phyloP scores from a whole-genome alignment of 2,329 filamentous ascomycete genomes.

The Neonectria magnoliae region DNA sequence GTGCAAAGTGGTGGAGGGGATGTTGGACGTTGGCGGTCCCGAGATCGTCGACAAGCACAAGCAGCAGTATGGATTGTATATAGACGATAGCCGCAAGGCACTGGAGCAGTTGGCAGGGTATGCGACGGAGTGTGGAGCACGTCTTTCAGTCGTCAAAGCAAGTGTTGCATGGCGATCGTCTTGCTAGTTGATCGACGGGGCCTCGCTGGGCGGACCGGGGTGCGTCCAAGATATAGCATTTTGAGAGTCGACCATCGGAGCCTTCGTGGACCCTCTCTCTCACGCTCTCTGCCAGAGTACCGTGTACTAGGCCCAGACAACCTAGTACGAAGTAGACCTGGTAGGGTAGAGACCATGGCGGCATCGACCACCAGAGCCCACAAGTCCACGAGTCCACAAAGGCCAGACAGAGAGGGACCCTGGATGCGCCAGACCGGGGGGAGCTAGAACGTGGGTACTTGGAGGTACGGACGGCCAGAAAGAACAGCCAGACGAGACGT shows the following conservation, averaged over 20 bases:
- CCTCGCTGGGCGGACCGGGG: constrained; percentile 24
- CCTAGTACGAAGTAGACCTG: not conserved
- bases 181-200: constrained; percentile 40
- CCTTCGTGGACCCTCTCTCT: constrained; percentile 9
- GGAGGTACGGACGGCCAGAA: not conserved
- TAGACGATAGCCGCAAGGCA: constrained; percentile 3
- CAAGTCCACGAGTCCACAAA: not conserved
- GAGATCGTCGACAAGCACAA: constrained; percentile 16
- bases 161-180: constrained; percentile 44
- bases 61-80: constrained; percentile 9
- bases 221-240: constrained; percentile 29
- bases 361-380: not conserved
- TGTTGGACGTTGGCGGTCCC: constrained; percentile 7
- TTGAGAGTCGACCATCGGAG: constrained; percentile 14
- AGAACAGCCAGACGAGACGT: not conserved
- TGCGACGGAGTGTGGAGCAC: constrained; percentile 37
- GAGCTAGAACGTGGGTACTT: not conserved
- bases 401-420: not conserved
- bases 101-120: constrained; percentile 11
- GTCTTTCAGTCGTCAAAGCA: constrained; percentile 27
- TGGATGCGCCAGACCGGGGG: not conserved
- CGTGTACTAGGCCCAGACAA: not conserved
- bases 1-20: constrained; percentile 1
- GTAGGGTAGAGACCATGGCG: not conserved
- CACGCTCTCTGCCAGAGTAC: not conserved